Evolutionary conservation across 768 basidiomycete genomes (phyloP), one percentile per base, ranked within the genome.

Genomic region (Strobilomyces echinocephalus): DNA sequence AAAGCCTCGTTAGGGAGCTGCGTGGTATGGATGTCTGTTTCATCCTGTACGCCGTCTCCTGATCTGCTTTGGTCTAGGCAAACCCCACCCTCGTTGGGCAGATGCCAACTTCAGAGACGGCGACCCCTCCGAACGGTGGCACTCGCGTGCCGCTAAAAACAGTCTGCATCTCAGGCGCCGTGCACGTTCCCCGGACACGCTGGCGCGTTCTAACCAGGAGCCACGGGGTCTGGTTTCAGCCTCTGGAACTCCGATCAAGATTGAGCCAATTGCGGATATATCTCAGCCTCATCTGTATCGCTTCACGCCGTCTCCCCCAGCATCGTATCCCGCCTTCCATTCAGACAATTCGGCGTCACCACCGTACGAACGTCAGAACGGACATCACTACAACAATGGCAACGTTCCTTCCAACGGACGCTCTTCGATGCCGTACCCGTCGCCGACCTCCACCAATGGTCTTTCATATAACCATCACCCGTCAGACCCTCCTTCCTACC

Each of bases 11-110:
- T 34, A 79, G 93, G 57, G 93, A 95, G 67, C 75, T 97, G 28
- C 80, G 91, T 67, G 88, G 88, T 87, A 70, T 49, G 69, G 54
- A 49, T 14, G 67, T 56, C 36, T 47, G 46, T 58, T 57, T 54
- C 57, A 48, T 48, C 33, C 8, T 31, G 31, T 49, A 28, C 48
- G 20, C 34, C 50, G 34, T 46, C 34, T 40, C 40, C 52, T 61
- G 56, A 57, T 60, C 20, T 46, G 4, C 33, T 42, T 49, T 43
- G 49, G 38, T 52, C 41, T 63, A 90, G 89, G 88, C 58, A 91
- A 91, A 68, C 89, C 89, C 11, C 89, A 91, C 68, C 89, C 89
- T 45, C 84, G 88, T 35, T 91, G 89, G 89, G 87, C 88, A 10
- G 87, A 90, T 60, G 79, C 76, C 63, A 84, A 76, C 72, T 88